Percentiles rank a stretch among this genome's conserved stretches.
These are phyloP conservation scores for Lactarius psammicola DNA, from an alignment of 768 basidiomycete species.

Conservation along the genomic window DNA sequence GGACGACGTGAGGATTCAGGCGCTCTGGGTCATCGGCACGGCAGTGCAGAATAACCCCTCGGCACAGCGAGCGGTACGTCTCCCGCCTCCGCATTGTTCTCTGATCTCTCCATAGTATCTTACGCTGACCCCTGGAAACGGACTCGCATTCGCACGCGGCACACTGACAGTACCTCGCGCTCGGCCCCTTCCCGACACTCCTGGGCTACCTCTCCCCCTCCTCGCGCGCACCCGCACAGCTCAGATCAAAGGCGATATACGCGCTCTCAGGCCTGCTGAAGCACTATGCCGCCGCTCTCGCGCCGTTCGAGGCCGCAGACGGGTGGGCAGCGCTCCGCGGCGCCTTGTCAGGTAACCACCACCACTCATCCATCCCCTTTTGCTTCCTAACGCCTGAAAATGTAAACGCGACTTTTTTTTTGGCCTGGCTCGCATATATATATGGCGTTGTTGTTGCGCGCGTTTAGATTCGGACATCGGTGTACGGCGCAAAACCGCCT, in stretches of 20 bases:
- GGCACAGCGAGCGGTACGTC: constrained; percentile 70
- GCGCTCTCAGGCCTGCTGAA: constrained; percentile 74
- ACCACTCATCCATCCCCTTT: neutral
- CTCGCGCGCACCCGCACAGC: constrained; percentile 45
- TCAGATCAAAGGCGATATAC: constrained; percentile 81
- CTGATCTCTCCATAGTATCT: too few relatives aligned
- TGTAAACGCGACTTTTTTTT: too few relatives aligned
- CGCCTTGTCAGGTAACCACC: constrained; percentile 57
- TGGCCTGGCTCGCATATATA: too few relatives aligned
- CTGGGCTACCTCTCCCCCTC: constrained; percentile 59
- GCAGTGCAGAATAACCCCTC: constrained; percentile 87
- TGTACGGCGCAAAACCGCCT: constrained; percentile 75
- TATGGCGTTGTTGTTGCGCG: too few relatives aligned
- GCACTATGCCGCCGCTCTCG: constrained; percentile 69
- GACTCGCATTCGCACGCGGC: too few relatives aligned
- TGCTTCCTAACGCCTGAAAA: neutral
- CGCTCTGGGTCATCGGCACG: constrained; percentile 86
- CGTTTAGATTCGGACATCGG: constrained; percentile 78
- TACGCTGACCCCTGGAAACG: too few relatives aligned
- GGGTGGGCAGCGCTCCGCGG: constrained; percentile 66
- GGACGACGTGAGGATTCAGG: constrained; percentile 60
- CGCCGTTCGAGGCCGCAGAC: constrained; percentile 45
- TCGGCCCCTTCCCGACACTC: constrained; percentile 65
- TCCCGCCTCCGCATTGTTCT: neutral
- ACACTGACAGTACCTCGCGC: constrained; percentile 61